phyloP scores from a whole-genome alignment of 140 eudicot genomes.

The Ambrosia hybrid region DNA sequence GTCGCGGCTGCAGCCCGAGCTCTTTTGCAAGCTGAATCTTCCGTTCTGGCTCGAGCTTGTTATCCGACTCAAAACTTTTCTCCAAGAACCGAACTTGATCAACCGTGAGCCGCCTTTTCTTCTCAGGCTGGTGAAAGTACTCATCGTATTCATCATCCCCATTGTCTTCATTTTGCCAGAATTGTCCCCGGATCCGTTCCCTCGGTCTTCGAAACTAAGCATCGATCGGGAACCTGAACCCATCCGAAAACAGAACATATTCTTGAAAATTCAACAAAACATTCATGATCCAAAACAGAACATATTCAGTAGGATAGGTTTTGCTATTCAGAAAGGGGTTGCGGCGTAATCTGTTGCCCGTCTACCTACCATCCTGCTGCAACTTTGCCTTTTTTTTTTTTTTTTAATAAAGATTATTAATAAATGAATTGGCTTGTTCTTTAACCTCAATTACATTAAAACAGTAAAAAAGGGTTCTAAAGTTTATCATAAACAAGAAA shows the following conservation, averaged over 20 bases:
- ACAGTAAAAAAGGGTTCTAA: not conserved
- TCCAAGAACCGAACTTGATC: slow-evolving; percentile 85
- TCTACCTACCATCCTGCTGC: no score
- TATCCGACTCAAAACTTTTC: slow-evolving; percentile 68
- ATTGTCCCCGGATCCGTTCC: slow-evolving; percentile 45
- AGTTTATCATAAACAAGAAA: not conserved
- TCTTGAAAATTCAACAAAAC: not conserved
- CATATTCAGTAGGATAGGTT: no score
- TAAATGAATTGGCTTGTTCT: no score
- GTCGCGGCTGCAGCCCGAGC: slow-evolving; percentile 94
- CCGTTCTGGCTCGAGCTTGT: slow-evolving; percentile 91
- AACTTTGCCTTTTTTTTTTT: no score
- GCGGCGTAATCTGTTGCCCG: no score
- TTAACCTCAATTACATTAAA: no score
- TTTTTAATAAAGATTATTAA: no score
- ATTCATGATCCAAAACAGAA: not conserved
- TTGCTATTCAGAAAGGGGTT: no score
- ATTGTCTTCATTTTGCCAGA: slow-evolving; percentile 50
- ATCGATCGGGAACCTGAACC: slow-evolving; percentile 66
- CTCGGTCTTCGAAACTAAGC: slow-evolving; percentile 65
- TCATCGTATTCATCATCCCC: slow-evolving; percentile 75
- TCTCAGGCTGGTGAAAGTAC: slow-evolving; percentile 77
- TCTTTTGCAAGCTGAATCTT: slow-evolving; percentile 86
- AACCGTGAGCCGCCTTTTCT: slow-evolving; percentile 68
- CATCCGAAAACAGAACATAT: slow-evolving; percentile 6